phyloP scores from a whole-genome alignment of 1,284 basidiomycete species.

The Malassezia sp. region DNA sequence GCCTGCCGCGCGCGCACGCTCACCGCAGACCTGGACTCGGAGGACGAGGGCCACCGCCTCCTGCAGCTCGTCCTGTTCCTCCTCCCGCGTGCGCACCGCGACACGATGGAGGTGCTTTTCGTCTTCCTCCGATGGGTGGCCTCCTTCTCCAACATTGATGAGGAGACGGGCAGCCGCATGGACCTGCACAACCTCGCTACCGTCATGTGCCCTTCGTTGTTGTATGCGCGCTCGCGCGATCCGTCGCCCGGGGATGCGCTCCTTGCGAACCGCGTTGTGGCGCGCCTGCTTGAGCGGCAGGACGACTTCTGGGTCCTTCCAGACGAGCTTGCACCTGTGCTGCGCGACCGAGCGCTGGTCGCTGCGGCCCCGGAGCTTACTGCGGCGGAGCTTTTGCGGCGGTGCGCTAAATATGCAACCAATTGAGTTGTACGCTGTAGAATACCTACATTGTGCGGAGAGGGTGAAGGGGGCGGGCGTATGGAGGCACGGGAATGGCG shows the following conservation, averaged over 20 bases:
- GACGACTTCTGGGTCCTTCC: conserved; percentile 60
- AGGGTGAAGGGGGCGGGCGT: conserved; percentile 11
- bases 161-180: conserved; percentile 97
- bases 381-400: conserved; percentile 35
- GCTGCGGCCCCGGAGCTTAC: conserved; percentile 33
- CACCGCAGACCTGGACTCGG: conserved; percentile 58
- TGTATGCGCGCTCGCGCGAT: conserved; percentile 72
- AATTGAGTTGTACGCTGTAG: no score
- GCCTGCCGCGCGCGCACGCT: conserved; percentile 58
- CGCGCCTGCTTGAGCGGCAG: conserved; percentile 70
- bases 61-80: conserved; percentile 77
- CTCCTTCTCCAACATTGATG: conserved; percentile 94
- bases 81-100: conserved; percentile 82
- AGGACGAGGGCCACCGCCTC: conserved; percentile 67
- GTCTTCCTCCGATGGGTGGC: conserved; percentile 99
- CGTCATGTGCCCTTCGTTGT: conserved; percentile 90
- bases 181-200: conserved; percentile 92
- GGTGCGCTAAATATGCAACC: conserved; percentile 41
- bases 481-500: no score
- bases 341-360: conserved; percentile 40
- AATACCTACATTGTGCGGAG: no score
- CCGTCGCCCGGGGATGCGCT: conserved; percentile 87
- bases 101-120: conserved; percentile 94
- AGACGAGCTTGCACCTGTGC: conserved; percentile 33
- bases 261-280: conserved; percentile 58